phyloP scores from a whole-genome alignment of 441 rosid species.

The Monsonia emarginata region DNA sequence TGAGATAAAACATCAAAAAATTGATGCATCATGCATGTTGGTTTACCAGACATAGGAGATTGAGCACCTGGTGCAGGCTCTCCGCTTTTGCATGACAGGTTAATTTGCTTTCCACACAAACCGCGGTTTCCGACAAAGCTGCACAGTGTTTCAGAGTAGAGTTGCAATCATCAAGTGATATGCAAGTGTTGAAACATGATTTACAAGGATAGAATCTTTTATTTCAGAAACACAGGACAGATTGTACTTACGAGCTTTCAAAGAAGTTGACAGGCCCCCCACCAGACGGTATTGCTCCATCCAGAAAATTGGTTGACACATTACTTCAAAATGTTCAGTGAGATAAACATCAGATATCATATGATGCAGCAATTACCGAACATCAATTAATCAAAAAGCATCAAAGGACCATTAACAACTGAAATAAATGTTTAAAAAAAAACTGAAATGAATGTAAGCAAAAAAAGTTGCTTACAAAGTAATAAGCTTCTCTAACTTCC shows the following conservation, averaged over 20 bases:
- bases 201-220: not conserved
- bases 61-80: constrained; percentile 35
- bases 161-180: not conserved
- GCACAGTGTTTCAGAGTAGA: constrained; percentile 13
- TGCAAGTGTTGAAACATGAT: not conserved
- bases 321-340: constrained; percentile 42
- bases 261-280: constrained; percentile 54
- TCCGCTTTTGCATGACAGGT: constrained; percentile 43
- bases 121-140: constrained; percentile 75
- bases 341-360: constrained; percentile 10
- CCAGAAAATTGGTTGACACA: constrained; percentile 78
- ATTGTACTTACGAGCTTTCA: constrained; percentile 59
- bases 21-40: constrained; percentile 3
- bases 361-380: not conserved
- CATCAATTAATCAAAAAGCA: no score
- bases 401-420: not conserved
- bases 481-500: constrained; percentile 46
- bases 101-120: constrained; percentile 79
- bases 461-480: constrained; percentile 52
- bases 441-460: constrained; percentile 15
- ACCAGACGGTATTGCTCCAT: constrained; percentile 69
- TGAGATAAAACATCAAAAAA: constrained; percentile 11
- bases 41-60: constrained; percentile 42
- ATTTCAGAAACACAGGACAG: constrained; percentile 7
- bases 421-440: not conserved